Conservation (phyloP, 177 flowering plant species). For the Vitis hybrid region DNA sequence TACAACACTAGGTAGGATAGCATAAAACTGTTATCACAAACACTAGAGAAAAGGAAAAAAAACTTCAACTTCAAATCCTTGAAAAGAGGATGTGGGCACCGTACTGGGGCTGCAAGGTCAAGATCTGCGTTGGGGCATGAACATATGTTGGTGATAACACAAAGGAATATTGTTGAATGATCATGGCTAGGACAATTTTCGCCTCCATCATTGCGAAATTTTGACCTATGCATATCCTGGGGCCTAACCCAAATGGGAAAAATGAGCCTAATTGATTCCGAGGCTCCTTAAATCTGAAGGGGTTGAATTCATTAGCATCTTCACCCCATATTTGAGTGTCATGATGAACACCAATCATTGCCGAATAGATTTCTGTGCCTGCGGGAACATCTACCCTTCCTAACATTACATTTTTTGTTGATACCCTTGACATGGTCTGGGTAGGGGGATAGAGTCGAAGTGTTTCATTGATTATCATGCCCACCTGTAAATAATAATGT, state of each 20-base stretch:
- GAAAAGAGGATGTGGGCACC: constrained; percentile 39
- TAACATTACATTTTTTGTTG: too few species aligned
- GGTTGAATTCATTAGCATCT: constrained; percentile 67
- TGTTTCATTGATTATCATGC: too few species aligned
- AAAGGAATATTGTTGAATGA: constrained; percentile 39
- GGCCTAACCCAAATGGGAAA: constrained; percentile 71
- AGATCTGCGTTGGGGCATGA: constrained; percentile 48
- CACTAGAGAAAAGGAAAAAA: too few species aligned
- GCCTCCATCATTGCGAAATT: constrained; percentile 57
- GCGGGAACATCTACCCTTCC: too few species aligned
- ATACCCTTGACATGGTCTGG: neutral
- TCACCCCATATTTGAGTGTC: constrained; percentile 66
- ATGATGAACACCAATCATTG: constrained; percentile 56
- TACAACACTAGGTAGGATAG: too few species aligned
- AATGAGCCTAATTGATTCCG: constrained; percentile 51
- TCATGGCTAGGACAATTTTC: constrained; percentile 50
- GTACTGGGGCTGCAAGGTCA: constrained; percentile 41
- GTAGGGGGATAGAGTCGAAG: constrained; percentile 4
- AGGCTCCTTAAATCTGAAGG: constrained; percentile 46
- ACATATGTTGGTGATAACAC: constrained; percentile 60
- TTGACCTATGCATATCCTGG: constrained; percentile 68
- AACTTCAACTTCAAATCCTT: constrained; percentile 11
- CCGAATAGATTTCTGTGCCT: constrained; percentile 30
- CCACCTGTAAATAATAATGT: too few species aligned
- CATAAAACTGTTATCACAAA: too few species aligned